These are phyloP conservation scores for Plantago lanceolata DNA, from an alignment of 305 asterid genomes.

Conservation along the genomic window DNA sequence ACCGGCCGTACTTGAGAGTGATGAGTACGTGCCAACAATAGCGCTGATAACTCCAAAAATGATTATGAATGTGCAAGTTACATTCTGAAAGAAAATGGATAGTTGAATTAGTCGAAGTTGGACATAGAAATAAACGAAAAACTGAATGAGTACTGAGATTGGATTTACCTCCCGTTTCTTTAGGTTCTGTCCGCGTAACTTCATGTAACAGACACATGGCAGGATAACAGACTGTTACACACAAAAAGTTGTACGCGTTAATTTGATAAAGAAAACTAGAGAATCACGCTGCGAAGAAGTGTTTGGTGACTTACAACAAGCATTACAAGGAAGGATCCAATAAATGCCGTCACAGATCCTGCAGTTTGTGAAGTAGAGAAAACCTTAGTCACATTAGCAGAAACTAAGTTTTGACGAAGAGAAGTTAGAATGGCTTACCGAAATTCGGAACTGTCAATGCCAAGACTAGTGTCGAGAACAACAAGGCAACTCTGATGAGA, in stretches of 20 bases:
- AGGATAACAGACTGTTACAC: slow-evolving; percentile 57
- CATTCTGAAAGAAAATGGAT: slow-evolving; percentile 33
- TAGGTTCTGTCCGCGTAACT: slow-evolving; percentile 36
- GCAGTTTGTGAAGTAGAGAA: slow-evolving; percentile 18
- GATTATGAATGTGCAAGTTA: slow-evolving; percentile 39
- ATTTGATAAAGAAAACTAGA: not conserved
- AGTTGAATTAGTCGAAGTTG: not conserved
- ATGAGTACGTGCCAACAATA: slow-evolving; percentile 54
- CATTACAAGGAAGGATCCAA: slow-evolving; percentile 80
- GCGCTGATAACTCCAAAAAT: slow-evolving; percentile 51
- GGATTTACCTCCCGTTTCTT: slow-evolving; percentile 44
- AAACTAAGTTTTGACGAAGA: no score
- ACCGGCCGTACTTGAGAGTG: slow-evolving; percentile 40
- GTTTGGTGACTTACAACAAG: slow-evolving; percentile 49
- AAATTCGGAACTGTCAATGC: slow-evolving; percentile 76
- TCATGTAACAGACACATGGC: slow-evolving; percentile 80
- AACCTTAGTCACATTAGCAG: not conserved
- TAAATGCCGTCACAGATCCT: slow-evolving; percentile 82
- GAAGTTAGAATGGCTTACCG: slow-evolving; percentile 37
- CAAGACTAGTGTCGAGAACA: slow-evolving; percentile 52
- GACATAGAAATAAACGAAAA: not conserved
- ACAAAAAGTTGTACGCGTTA: slow-evolving; percentile 10
- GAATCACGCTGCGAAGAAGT: not conserved
- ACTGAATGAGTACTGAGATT: not conserved
- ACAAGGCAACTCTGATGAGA: slow-evolving; percentile 54